phyloP scores from a whole-genome alignment of 1,284 basidiomycete species.

The Trichosporon coremiiforme region DNA sequence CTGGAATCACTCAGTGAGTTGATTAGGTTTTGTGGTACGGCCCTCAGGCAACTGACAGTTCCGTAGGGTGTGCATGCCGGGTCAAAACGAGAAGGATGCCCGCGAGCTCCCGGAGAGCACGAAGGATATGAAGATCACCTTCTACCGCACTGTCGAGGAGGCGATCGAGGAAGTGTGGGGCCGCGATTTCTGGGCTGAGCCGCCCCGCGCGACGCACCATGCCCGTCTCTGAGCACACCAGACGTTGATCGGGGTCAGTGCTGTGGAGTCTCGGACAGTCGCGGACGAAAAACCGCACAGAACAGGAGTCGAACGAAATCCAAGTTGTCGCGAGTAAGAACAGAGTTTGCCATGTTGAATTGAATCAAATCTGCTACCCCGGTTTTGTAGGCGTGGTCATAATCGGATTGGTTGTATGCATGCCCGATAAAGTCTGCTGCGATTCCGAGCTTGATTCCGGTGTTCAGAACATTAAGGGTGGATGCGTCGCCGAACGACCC shows the following conservation, averaged over 20 bases:
- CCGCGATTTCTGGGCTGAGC: slow-evolving; percentile 23
- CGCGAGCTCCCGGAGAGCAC: slow-evolving; percentile 89
- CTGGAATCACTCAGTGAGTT: slow-evolving; percentile 73
- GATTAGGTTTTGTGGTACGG: not conserved
- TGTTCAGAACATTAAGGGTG: not conserved
- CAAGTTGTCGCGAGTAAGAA: not conserved
- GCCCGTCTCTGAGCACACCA: slow-evolving; percentile 20
- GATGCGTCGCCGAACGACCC: not conserved
- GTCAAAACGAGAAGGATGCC: slow-evolving; percentile 80
- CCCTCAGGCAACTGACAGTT: slow-evolving; percentile 11
- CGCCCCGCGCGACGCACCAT: slow-evolving; percentile 15
- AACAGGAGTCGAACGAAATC: slow-evolving; percentile 4
- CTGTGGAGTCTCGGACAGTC: not conserved
- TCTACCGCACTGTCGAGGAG: slow-evolving; percentile 41
- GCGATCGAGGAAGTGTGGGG: slow-evolving; percentile 50
- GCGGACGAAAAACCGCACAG: not conserved
- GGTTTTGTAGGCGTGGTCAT: not conserved
- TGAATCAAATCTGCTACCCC: not conserved
- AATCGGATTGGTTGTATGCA: slow-evolving; percentile 14
- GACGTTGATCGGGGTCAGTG: not conserved
- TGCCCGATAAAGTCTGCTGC: not conserved
- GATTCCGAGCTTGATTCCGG: not conserved
- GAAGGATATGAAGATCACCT: slow-evolving; percentile 82
- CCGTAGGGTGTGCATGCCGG: slow-evolving; percentile 69
- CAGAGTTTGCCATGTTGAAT: not conserved